These are phyloP conservation scores for Puccinia polysora DNA, from an alignment of 1,284 basidiomycete species.

Conservation along the genomic window DNA sequence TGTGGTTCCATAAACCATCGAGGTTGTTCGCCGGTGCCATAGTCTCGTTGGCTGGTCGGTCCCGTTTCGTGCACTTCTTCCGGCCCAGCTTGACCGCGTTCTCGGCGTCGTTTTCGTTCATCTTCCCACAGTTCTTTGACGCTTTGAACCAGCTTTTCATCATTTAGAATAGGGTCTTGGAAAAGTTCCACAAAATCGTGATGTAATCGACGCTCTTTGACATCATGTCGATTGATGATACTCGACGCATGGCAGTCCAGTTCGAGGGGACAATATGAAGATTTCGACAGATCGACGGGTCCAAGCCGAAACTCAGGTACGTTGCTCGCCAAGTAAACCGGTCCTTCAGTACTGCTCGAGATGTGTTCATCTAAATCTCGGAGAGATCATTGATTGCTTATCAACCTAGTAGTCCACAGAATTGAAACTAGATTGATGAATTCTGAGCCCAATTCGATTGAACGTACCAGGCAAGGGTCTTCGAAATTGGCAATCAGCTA, in stretches of 20 bases:
- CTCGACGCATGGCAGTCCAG: conserved; percentile 74
- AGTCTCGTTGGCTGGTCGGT: conserved; percentile 39
- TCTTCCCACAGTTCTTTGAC: conserved; percentile 94
- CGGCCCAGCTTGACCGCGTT: conserved; percentile 49
- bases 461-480: conserved; percentile 56
- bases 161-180: conserved; percentile 56
- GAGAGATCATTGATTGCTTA: neutral
- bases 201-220: conserved; percentile 68
- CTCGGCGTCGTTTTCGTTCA: conserved; percentile 68
- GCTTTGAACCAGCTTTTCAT: conserved; percentile 76
- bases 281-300: conserved; percentile 51
- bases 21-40: conserved; percentile 42
- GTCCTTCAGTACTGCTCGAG: neutral
- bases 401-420: neutral
- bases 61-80: conserved; percentile 44
- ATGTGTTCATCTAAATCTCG: conserved; percentile 1
- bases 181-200: conserved; percentile 65
- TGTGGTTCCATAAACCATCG: conserved; percentile 43
- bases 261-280: conserved; percentile 73
- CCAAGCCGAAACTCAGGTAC: conserved; percentile 20
- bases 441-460: neutral
- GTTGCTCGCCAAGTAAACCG: conserved; percentile 25
- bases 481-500: conserved; percentile 58
- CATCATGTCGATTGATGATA: conserved; percentile 73
- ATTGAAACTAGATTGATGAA: neutral